Evolutionary conservation across 441 rosid genomes (phyloP).

Genomic region (Kokia cookei): DNA sequence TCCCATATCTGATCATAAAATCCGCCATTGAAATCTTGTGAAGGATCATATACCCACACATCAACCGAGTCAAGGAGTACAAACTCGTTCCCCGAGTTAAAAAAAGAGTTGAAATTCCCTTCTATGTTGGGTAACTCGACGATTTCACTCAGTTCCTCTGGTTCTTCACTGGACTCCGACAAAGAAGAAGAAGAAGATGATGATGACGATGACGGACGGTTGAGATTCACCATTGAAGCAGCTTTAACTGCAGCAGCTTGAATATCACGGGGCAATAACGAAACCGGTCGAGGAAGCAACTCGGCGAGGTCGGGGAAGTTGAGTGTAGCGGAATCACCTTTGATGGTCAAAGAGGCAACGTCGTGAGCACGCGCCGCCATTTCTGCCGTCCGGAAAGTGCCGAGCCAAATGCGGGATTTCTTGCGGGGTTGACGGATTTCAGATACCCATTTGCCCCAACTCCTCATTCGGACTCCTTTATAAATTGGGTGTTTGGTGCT

Average conservation of each 20-base stretch:
- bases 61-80: constrained; percentile 39
- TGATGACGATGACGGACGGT: background rate
- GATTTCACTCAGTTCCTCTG: constrained; percentile 54
- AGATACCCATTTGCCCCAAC: constrained; percentile 85
- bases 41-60: constrained; percentile 42
- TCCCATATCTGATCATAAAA: constrained; percentile 24
- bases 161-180: constrained; percentile 24
- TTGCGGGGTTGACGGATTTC: constrained; percentile 80
- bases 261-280: constrained; percentile 36
- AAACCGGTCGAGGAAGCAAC: constrained; percentile 34
- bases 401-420: constrained; percentile 75
- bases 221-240: constrained; percentile 31
- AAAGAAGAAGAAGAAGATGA: constrained; percentile 6
- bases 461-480: constrained; percentile 67
- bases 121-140: constrained; percentile 70
- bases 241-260: constrained; percentile 51
- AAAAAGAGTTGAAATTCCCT: constrained; percentile 26
- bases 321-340: constrained; percentile 37
- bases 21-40: constrained; percentile 22
- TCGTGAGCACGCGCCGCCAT: constrained; percentile 55
- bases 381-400: constrained; percentile 50
- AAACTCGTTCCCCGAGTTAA: constrained; percentile 22
- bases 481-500: constrained; percentile 35
- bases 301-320: constrained; percentile 45
- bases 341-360: constrained; percentile 41